Base-by-base conservation (phyloP, 2,329 filamentous ascomycete genomes). In the Setomelanomma holmii region DNA sequence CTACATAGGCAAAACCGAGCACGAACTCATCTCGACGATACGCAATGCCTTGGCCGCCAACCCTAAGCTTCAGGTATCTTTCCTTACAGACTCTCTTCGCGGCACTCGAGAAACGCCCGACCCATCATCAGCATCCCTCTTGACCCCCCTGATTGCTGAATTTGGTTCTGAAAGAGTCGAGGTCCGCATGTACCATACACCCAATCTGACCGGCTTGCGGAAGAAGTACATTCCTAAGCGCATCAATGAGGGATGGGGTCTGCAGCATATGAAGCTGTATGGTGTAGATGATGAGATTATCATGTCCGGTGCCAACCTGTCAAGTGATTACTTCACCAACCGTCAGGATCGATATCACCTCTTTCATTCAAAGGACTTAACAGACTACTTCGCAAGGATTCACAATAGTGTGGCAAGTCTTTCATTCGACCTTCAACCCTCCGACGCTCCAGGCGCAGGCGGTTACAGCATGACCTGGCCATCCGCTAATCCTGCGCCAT, bases 181-280 rank as follows among this genome's bases (percentile, higher is more conserved):
- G 68, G 86, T 99, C 58, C 89, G 93, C 64, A 96, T 99, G 92
- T 99, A 96, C 71, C 95, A 99, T 75, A 99, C 95, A 1, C 95
- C 95, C 0, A 99, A 99, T 68, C 77, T 99, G 58, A 96, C 90
- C 2, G 95, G 95, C 0, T 64, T 96, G 51, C 85, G 88, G 44
- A 98, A 98, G 77, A 87, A 87, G 66, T 80, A 90, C 61, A 85
- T 98, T 2, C 95, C 95, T 0, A 90, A 86, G 69, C 84, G 95
- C 17, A 93, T 99, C 72, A 99, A 99, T 64, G 95, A 99, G 77
- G 95, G 95, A 16, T 99, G 95, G 95, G 95, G 95, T 1, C 77
- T 99, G 55, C 95, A 99, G 72, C 95, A 99, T 71, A 99, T 99
- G 93, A 99, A 99, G 81, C 81, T 99, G 0, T 99, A 99, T 65